Conservation (phyloP, 176 grass and related monocot genomes). For the Saccharum spontaneum region DNA sequence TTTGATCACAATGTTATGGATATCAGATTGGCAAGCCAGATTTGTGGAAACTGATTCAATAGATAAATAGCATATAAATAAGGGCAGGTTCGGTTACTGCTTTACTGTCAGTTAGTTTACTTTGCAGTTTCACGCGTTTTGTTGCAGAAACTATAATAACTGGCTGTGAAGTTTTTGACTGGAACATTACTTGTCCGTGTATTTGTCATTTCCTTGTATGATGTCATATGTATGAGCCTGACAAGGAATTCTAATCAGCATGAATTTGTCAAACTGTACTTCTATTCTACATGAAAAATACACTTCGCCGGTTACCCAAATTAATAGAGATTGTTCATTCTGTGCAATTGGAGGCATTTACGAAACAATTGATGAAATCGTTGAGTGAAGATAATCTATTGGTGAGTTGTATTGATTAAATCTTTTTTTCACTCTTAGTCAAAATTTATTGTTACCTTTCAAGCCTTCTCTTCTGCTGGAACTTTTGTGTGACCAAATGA, state of each 20-base stretch:
- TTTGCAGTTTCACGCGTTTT: background rate
- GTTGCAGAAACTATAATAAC: background rate
- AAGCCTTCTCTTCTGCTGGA: conserved; percentile 1
- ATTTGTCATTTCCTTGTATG: background rate
- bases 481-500: conserved; percentile 17
- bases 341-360: conserved; percentile 87
- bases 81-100: background rate
- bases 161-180: background rate
- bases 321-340: conserved; percentile 5
- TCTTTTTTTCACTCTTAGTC: conserved; percentile 4
- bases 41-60: background rate
- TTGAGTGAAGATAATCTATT: conserved; percentile 71
- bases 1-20: background rate
- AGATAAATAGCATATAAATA: background rate
- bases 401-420: conserved; percentile 49
- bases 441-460: background rate
- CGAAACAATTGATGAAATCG: conserved; percentile 89
- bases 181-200: background rate
- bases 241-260: background rate
- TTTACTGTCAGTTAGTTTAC: background rate
- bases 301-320: background rate
- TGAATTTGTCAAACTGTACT: conserved; percentile 2
- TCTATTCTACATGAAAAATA: background rate
- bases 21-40: background rate
- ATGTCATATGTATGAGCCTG: background rate